These are phyloP conservation scores for Heterobasidion occidentale DNA, from an alignment of 1,284 basidiomycete genomes.

Conservation along the genomic window DNA sequence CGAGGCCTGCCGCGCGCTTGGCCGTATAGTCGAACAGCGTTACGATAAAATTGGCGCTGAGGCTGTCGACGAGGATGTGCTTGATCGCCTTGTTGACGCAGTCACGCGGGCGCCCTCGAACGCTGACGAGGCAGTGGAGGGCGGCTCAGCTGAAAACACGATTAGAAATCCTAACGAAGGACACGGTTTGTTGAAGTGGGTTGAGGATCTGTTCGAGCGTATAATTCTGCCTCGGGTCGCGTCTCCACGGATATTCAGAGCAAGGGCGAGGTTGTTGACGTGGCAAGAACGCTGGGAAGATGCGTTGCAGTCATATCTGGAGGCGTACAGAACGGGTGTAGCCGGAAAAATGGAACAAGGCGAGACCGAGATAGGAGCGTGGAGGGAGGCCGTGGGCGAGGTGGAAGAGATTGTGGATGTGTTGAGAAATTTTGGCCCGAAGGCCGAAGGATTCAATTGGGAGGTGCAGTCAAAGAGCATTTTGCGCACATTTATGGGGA, in stretches of 20 bases:
- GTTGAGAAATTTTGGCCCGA: conserved; percentile 76
- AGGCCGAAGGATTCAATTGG: conserved; percentile 63
- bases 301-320: conserved; percentile 74
- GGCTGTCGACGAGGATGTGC: conserved; percentile 76
- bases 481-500: conserved; percentile 82
- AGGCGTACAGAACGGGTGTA: conserved; percentile 73
- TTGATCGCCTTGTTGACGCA: conserved; percentile 82
- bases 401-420: conserved; percentile 81
- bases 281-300: conserved; percentile 70
- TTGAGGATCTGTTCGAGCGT: conserved; percentile 67
- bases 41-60: conserved; percentile 53
- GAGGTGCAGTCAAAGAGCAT: conserved; percentile 81
- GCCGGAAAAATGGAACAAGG: conserved; percentile 60
- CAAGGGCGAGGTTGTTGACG: conserved; percentile 73
- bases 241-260: conserved; percentile 70
- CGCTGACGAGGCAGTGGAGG: conserved; percentile 26
- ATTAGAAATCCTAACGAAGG: conserved; percentile 52
- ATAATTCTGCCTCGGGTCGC: conserved; percentile 75
- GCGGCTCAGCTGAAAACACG: conserved; percentile 16
- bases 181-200: conserved; percentile 53
- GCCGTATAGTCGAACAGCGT: conserved; percentile 78
- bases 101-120: conserved; percentile 56
- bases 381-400: conserved; percentile 69
- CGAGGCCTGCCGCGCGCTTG: conserved; percentile 82
- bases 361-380: conserved; percentile 58